Evolutionary conservation across 75 land plant genomes (phyloP), one percentile per base, ranked within the genome.

Genomic region (Pinus tabuliformis): DNA sequence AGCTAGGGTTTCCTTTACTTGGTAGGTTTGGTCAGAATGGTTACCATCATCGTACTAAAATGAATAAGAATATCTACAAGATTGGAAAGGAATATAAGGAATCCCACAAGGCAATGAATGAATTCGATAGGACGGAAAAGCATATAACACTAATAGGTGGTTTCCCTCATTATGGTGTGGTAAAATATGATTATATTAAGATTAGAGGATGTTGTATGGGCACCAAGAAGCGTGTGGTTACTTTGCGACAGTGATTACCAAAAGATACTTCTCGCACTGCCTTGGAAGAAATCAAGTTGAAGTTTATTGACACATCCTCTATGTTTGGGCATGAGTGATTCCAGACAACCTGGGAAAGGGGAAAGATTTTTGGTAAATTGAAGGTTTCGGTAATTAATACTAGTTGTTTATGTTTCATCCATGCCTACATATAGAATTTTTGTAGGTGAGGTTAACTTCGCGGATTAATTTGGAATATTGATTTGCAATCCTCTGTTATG

Each of bases 1-100:
- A 26, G 26, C 26, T 26, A 26, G 26, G 26, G 26, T 26, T 26
- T 26, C 26, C 26, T 26, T 26, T 26, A 26, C 26, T 26, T 26
- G 26, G 26, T 26, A 26, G 26, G 26, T 26, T 26, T 26, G 26
- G 26, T 26, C 26, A 26, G 0, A 26, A 26, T 26, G 26, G 26
- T 26, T 26, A 26, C 26, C 88, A 79, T 62, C 86, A 87, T 58
- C 78, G 86, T 11, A 87, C 87, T 22, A 84, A 87, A 62, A 77
- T 87, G 82, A 87, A 87, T 77, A 87, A 87, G 83, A 87, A 84
- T 77, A 76, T 87, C 64, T 87, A 87, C 77, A 84, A 82, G 86
- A 59, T 87, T 57, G 89, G 89, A 18, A 87, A 87, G 80, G 82
- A 59, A 9, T 76, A 76, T 8, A 54, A 79, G 3, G 82, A 87